These are phyloP conservation scores for Backusella macrospora DNA, from an alignment of 192 early-diverging fungal genomes.

Conservation along the genomic window DNA sequence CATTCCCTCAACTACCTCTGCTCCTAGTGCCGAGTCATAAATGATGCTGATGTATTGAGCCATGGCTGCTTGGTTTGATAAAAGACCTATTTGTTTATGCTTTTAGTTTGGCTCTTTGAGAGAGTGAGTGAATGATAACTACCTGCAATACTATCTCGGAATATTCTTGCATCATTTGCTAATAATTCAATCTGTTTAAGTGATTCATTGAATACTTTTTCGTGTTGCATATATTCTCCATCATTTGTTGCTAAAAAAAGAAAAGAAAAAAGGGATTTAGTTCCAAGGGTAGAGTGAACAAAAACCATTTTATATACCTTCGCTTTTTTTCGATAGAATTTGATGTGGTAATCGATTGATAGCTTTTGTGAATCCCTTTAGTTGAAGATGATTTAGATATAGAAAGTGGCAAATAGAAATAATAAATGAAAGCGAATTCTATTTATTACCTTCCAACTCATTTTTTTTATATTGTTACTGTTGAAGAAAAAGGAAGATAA, in stretches of 20 bases:
- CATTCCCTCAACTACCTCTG: constrained; percentile 55
- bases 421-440: constrained; percentile 1
- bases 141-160: constrained; percentile 60
- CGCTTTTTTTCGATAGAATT: constrained; percentile 60
- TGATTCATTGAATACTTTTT: constrained; percentile 63
- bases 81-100: constrained; percentile 17
- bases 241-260: constrained; percentile 49
- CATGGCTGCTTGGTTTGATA: constrained; percentile 34
- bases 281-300: background rate
- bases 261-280: background rate
- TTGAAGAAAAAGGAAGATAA: background rate
- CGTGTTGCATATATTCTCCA: constrained; percentile 64
- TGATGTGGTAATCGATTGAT: constrained; percentile 79
- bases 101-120: too few species aligned
- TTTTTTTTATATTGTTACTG: background rate
- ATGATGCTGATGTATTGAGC: constrained; percentile 22
- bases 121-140: constrained; percentile 12
- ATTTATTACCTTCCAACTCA: constrained; percentile 20
- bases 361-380: constrained; percentile 63
- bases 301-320: constrained; percentile 19
- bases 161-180: constrained; percentile 66
- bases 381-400: background rate
- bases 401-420: background rate
- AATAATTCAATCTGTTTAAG: constrained; percentile 59
- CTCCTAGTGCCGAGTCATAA: constrained; percentile 31